A percentile compares a stretch with the other conserved stretches of the same genome.
Evolutionary conservation across 768 basidiomycete genomes (phyloP).

Genomic region (Pleurotus citrinopileatus): DNA sequence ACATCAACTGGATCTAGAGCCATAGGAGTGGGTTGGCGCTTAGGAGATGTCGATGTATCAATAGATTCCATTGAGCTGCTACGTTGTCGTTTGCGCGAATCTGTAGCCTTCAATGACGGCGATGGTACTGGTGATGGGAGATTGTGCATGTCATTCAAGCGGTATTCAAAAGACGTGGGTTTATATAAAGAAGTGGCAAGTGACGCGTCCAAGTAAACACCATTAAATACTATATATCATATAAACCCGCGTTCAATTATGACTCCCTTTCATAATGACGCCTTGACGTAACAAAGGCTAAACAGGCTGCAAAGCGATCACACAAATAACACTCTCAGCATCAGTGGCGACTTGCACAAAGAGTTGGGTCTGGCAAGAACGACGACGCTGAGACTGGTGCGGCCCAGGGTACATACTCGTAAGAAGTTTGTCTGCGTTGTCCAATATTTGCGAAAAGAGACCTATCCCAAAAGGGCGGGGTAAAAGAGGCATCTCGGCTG

Average conservation of each 20-base stretch:
- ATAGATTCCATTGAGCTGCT: constrained; percentile 76
- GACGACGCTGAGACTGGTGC: too few species aligned
- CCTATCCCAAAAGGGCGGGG: too few species aligned
- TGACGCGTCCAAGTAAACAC: background rate
- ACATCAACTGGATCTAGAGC: constrained; percentile 54
- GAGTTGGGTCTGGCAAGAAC: background rate
- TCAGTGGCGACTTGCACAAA: background rate
- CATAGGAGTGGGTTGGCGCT: constrained; percentile 59
- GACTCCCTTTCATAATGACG: background rate
- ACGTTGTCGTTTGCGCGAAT: constrained; percentile 65
- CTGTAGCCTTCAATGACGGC: constrained; percentile 36
- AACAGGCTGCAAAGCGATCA: too few species aligned
- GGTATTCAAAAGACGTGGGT: too few species aligned
- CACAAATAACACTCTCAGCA: background rate
- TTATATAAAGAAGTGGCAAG: background rate
- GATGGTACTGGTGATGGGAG: constrained; percentile 45
- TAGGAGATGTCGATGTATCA: constrained; percentile 68
- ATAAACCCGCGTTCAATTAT: background rate
- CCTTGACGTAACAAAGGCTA: background rate
- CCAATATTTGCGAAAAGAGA: too few species aligned
- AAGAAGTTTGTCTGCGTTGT: background rate
- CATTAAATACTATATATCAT: background rate
- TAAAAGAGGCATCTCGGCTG: too few species aligned
- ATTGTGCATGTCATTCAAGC: constrained; percentile 34
- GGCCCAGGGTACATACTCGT: background rate